Base-by-base conservation (phyloP, 2,329 filamentous ascomycete species). In the Aspergillus pseudoterreus region DNA sequence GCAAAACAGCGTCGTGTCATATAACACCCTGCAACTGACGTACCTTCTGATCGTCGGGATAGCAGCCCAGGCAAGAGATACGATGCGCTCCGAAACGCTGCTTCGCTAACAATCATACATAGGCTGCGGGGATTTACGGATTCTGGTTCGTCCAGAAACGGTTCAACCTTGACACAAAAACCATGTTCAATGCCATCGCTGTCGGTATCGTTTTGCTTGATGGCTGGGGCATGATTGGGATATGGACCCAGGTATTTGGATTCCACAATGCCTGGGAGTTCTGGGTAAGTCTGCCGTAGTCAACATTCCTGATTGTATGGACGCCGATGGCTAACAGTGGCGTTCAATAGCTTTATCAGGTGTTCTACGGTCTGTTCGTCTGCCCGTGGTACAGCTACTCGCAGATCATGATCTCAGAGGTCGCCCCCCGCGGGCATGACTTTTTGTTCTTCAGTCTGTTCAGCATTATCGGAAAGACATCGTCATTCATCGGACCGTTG, bases 371-470 rank as follows among this genome's bases (percentile, higher is more conserved):
- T 0, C 71, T 88, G 1, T 78, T 86, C 43, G 81, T 87, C 6
- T 86, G 84, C 56, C 84, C 84, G 0, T 87, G 84, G 84, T 87
- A 87, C 66, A 83, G 81, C 44, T 88, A 88, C 67, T 82, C 79
- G 0, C 84, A 87, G 63, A 87, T 84, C 60, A 84, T 88, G 79
- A 88, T 88, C 57, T 82, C 79, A 2, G 85, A 86, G 58, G 83
- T 88, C 2, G 86, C 84, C 0, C 85, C 85, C 0, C 75, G 82
- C 5, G 84, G 84, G 35, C 83, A 86, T 60, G 85, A 87, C 57
- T 87, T 86, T 59, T 71, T 88, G 10, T 88, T 88, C 74, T 88
- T 88, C 75, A 81, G 77, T 43, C 68, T 88, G 1, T 87, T 87
- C 69, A 83, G 79, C 55, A 85, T 87, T 59, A 80, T 87, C 24